A percentile compares a stretch with the other conserved stretches of the same genome.
Conservation (phyloP, 1,139 yeast genomes). For the Candida pseudoviswanathii region DNA sequence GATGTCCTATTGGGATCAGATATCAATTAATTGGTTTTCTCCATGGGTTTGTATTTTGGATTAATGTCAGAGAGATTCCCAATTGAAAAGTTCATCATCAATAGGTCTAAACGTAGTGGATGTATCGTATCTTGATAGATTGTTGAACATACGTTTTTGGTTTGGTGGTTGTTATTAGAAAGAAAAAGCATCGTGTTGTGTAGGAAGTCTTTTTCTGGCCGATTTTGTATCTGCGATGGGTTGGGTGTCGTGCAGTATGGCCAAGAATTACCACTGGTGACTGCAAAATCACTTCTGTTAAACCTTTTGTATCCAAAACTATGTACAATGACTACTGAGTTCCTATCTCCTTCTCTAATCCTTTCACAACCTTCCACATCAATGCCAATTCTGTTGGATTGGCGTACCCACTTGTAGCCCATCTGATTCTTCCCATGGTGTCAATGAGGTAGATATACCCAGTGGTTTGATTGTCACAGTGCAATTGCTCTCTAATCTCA, state of each 20-base stretch:
- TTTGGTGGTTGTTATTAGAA: neutral
- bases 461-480: constrained; percentile 74
- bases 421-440: constrained; percentile 69
- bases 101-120: neutral
- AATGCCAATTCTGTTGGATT: constrained; percentile 60
- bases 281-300: no score
- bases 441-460: constrained; percentile 87
- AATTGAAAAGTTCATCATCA: constrained; percentile 34
- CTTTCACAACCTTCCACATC: constrained; percentile 68
- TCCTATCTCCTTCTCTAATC: constrained; percentile 40
- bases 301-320: neutral
- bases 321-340: neutral
- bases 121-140: no score
- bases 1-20: constrained; percentile 11
- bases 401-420: constrained; percentile 91
- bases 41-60: constrained; percentile 27
- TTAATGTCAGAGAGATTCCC: constrained; percentile 42
- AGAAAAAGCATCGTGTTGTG: no score
- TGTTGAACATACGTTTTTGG: no score
- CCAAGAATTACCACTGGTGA: no score
- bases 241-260: no score
- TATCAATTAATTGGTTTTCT: constrained; percentile 25
- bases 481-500: constrained; percentile 58
- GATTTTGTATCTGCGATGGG: no score
- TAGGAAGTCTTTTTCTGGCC: no score